Conservation (phyloP, 2,329 filamentous ascomycete species). For the Drechslerella coelobrocha region DNA sequence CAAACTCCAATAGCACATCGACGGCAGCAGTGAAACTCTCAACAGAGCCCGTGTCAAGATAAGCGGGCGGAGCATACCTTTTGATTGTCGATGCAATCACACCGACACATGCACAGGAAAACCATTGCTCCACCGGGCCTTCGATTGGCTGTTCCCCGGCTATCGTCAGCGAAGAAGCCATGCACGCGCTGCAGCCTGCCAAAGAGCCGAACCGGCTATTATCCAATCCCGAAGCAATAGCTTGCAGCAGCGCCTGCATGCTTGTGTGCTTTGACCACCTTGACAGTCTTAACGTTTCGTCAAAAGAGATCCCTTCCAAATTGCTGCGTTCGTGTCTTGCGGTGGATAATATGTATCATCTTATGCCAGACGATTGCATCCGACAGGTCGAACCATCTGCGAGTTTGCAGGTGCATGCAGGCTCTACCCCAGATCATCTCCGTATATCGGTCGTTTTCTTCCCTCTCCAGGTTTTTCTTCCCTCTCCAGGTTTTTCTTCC, state of each 20-base stretch:
- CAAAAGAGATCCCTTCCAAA: slow-evolving; percentile 1
- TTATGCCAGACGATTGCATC: background rate
- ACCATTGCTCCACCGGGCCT: background rate
- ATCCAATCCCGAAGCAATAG: slow-evolving; percentile 37
- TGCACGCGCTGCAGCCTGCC: slow-evolving; percentile 31
- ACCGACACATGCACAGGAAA: slow-evolving; percentile 12
- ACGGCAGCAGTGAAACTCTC: slow-evolving; percentile 41
- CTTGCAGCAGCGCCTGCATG: slow-evolving; percentile 12
- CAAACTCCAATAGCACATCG: background rate
- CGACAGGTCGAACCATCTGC: background rate
- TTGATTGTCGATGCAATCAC: slow-evolving; percentile 15
- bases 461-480: slow-evolving; percentile 3
- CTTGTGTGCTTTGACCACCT: slow-evolving; percentile 46
- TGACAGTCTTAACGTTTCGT: slow-evolving; percentile 19
- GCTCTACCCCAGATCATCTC: slow-evolving; percentile 9
- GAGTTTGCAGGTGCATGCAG: slow-evolving; percentile 3
- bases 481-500: background rate
- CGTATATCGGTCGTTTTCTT: slow-evolving; percentile 1
- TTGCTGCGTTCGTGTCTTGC: too few species aligned
- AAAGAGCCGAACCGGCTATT: slow-evolving; percentile 51
- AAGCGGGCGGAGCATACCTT: too few species aligned
- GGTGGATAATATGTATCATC: background rate
- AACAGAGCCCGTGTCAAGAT: background rate
- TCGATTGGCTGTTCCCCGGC: slow-evolving; percentile 17
- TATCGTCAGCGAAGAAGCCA: background rate